Base-by-base conservation (phyloP, 495 filamentous ascomycete species). In the Sabuloglossum arenarium region DNA sequence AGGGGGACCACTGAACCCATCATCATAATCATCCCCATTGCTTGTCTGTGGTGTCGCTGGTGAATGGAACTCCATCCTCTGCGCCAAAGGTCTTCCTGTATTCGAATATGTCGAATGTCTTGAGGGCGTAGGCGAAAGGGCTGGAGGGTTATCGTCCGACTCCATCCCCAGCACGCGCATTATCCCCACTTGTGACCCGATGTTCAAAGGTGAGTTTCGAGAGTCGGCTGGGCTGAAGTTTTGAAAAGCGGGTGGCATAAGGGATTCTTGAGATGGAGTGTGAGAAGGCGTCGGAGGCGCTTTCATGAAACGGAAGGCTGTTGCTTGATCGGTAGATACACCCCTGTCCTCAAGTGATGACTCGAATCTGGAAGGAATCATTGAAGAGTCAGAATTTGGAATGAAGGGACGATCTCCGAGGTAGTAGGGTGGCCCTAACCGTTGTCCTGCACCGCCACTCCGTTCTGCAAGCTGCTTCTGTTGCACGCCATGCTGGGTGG, bases 31-130 rank as follows among this genome's bases (percentile, higher is more conserved):
- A 37, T 77, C 75, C 45, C 73, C 75, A 57, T 72, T 70, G 27
- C 65, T 72, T 12, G 72, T 75, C 54, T 74, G 72, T 12, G 78
- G 75, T 53, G 76, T 81, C 55, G 76, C 70, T 2, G 78, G 78
- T 4, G 76, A 79, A 55, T 76, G 72, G 43, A 68, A 63, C 59
- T 73, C 75, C 64, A 73, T 65, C 51, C 71, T 78, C 16, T 76
- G 78, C 43, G 75, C 77, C 5, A 75, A 79, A 39, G 72, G 73
- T 27, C 73, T 68, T 42, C 72, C 60, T 19, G 19, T 12, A 51
- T 23, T 19, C 1, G 47, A 51, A 14, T 51, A 51, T 1, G 24
- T 19, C 24, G n/a, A 23, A 19, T 27, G 47, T 51, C 47, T 28
- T 51, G 27, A 23, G 16, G 0, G 77, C 77, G 60, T 77, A 71